Percentiles rank a stretch among this genome's conserved stretches.
Conservation (phyloP, 345 rosid species). For the Hypericum perforatum region DNA sequence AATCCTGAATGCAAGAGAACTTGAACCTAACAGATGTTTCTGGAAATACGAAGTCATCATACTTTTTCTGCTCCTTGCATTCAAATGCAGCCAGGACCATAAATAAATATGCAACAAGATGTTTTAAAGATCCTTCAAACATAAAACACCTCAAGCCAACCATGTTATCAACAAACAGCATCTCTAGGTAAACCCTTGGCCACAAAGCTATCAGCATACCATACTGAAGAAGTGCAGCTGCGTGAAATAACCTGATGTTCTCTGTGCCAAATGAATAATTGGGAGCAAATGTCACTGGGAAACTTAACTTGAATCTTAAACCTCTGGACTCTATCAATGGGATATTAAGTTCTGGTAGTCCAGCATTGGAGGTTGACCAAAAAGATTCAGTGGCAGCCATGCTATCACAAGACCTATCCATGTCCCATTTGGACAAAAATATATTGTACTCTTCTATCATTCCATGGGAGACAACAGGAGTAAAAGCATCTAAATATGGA, state of each 20-base stretch:
- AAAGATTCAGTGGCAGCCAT: not conserved
- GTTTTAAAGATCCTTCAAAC: constrained; percentile 77
- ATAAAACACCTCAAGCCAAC: constrained; percentile 61
- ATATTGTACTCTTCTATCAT: constrained; percentile 20
- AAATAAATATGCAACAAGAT: constrained; percentile 51
- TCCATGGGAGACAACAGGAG: constrained; percentile 14
- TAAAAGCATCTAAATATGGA: constrained; percentile 15
- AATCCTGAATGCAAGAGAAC: constrained; percentile 41
- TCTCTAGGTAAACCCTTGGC: constrained; percentile 82
- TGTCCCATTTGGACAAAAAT: constrained; percentile 19
- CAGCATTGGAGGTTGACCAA: constrained; percentile 30
- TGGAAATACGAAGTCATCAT: constrained; percentile 45
- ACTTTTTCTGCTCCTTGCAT: constrained; percentile 35
- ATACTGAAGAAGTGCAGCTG: constrained; percentile 35
- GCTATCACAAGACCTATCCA: constrained; percentile 19
- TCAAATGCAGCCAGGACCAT: constrained; percentile 40
- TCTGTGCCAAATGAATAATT: constrained; percentile 25
- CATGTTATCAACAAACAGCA: constrained; percentile 64
- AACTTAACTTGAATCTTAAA: constrained; percentile 30
- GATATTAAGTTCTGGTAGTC: constrained; percentile 27
- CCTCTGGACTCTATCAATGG: constrained; percentile 24
- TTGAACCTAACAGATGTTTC: constrained; percentile 64
- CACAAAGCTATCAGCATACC: constrained; percentile 45
- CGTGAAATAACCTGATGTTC: constrained; percentile 33
- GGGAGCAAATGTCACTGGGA: constrained; percentile 26